Evolutionary conservation across 2,329 filamentous ascomycete genomes (phyloP).

Genomic region (Emmonsia crescens): DNA sequence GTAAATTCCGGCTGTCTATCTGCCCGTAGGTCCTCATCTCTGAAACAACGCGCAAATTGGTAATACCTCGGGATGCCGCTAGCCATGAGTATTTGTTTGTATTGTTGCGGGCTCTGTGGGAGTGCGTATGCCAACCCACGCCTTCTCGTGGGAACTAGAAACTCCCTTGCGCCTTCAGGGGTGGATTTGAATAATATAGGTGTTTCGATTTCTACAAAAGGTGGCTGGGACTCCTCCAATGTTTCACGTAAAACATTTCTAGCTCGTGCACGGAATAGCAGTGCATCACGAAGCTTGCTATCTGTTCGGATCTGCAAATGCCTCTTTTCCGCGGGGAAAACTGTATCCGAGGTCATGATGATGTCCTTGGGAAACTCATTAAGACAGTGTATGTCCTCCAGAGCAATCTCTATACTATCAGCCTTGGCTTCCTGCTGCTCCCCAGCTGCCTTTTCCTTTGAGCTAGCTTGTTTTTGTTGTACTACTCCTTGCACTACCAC

Average conservation of each 20-base stretch:
- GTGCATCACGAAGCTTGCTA: constrained; percentile 51
- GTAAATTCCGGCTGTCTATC: constrained; percentile 97
- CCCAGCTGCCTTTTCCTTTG: constrained; percentile 17
- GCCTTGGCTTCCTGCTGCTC: constrained; percentile 23
- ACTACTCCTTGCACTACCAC: constrained; percentile 44
- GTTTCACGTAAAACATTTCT: constrained; percentile 43
- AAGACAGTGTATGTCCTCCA: constrained; percentile 54
- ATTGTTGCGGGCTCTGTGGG: constrained; percentile 94
- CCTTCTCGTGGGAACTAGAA: constrained; percentile 76
- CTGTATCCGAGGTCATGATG: constrained; percentile 61
- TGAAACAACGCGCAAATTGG: constrained; percentile 89
- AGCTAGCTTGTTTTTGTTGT: constrained; percentile 28
- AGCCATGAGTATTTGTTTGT: constrained; percentile 96
- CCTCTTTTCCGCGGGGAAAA: constrained; percentile 63
- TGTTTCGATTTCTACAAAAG: constrained; percentile 75
- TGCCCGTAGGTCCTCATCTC: constrained; percentile 84
- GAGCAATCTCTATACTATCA: constrained; percentile 46
- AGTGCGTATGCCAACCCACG: constrained; percentile 74
- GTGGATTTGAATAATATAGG: constrained; percentile 96
- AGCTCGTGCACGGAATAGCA: constrained; percentile 58
- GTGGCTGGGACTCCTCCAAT: constrained; percentile 42
- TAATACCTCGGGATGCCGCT: constrained; percentile 73
- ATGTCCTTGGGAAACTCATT: constrained; percentile 66
- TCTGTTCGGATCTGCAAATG: constrained; percentile 80
- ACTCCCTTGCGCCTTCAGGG: constrained; percentile 88